Evolutionary conservation across 1,284 basidiomycete genomes (phyloP).

Genomic region (Leccinum griseonigrum): DNA sequence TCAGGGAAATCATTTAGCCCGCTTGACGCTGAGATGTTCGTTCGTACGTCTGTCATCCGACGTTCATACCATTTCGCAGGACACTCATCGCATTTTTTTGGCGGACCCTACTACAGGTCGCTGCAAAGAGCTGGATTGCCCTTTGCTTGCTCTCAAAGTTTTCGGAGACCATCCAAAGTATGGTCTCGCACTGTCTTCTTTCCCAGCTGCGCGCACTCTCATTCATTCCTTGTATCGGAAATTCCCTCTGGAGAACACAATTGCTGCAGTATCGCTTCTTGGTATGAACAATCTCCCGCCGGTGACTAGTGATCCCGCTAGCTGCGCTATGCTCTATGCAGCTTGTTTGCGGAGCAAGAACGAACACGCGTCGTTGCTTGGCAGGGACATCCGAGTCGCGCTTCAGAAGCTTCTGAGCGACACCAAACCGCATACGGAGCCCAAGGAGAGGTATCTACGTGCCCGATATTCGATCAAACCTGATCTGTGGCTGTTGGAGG

Average conservation of each 20-base stretch:
- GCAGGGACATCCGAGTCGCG: constrained; percentile 42
- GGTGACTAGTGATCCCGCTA: constrained; percentile 52
- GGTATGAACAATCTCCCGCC: constrained; percentile 50
- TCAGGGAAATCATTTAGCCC: constrained; percentile 39
- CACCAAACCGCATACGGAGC: constrained; percentile 26
- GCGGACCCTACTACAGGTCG: constrained; percentile 43
- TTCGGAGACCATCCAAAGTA: constrained; percentile 63
- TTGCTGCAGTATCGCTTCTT: constrained; percentile 52
- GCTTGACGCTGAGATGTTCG: constrained; percentile 42
- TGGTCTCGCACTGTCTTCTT: constrained; percentile 48
- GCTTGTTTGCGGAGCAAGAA: constrained; percentile 46
- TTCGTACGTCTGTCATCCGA: constrained; percentile 41
- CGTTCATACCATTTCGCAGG: background rate
- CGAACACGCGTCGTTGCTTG: constrained; percentile 40
- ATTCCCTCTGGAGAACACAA: constrained; percentile 45
- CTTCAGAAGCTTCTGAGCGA: constrained; percentile 38
- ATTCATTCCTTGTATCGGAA: constrained; percentile 49
- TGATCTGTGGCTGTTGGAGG: constrained; percentile 38
- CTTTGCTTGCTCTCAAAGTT: constrained; percentile 54
- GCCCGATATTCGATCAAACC: constrained; percentile 29
- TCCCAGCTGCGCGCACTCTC: constrained; percentile 51
- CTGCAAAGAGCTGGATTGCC: constrained; percentile 53
- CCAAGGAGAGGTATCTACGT: constrained; percentile 22
- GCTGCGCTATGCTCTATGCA: constrained; percentile 53
- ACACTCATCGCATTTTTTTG: background rate